Evolutionary conservation across 176 grass and related monocot genomes (phyloP).

Genomic region (Panicum miliaceum): DNA sequence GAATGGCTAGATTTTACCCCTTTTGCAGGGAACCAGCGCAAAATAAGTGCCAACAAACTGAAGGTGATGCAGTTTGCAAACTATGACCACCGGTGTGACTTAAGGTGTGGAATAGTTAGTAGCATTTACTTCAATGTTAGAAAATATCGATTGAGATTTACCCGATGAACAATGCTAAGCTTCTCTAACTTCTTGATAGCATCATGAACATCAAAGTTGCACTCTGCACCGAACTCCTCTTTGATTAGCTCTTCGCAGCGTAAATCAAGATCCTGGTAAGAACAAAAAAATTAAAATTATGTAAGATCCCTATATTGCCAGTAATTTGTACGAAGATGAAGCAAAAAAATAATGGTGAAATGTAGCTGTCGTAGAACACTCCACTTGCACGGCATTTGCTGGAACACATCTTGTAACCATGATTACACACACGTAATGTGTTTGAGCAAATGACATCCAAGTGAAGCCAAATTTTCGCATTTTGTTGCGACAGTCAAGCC

Average conservation of each 20-base stretch:
- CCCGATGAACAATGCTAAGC: constrained; percentile 78
- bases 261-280: constrained; percentile 74
- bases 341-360: neutral
- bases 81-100: neutral
- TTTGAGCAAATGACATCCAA: neutral
- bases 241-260: constrained; percentile 80
- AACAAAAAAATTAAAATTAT: constrained; percentile 22
- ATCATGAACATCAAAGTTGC: constrained; percentile 90
- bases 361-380: neutral
- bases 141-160: constrained; percentile 43
- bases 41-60: neutral
- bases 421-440: neutral
- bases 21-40: neutral
- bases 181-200: constrained; percentile 87
- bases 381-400: neutral
- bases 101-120: neutral
- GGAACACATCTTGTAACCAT: neutral
- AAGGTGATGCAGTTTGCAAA: constrained; percentile 21
- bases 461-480: neutral
- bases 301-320: constrained; percentile 11
- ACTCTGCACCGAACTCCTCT: constrained; percentile 69
- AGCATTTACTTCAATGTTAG: constrained; percentile 2
- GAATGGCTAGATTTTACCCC: neutral
- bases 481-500: neutral
- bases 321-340: neutral